Conservation (phyloP, 441 rosid genomes). For the Sinapis alba region DNA sequence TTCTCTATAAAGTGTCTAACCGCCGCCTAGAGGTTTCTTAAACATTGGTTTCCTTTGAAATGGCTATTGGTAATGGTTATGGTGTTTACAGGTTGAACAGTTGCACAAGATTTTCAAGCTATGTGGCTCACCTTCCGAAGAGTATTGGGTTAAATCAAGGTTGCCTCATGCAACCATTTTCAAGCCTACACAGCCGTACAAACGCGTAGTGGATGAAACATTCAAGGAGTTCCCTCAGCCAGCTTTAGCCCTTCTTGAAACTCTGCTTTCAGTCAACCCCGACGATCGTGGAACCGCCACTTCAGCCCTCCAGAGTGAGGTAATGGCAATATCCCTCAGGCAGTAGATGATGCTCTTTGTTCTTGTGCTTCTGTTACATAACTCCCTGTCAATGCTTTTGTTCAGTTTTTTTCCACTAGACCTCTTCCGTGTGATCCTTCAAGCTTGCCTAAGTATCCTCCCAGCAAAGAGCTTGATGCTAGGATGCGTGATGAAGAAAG, state of each 20-base stretch:
- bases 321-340: constrained; percentile 28
- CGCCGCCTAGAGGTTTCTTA: neutral
- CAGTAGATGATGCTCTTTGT: constrained; percentile 13
- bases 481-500: constrained; percentile 90
- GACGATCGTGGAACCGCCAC: constrained; percentile 87
- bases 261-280: constrained; percentile 83
- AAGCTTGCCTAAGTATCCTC: constrained; percentile 92
- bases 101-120: constrained; percentile 95
- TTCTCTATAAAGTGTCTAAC: neutral
- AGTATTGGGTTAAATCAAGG: constrained; percentile 89
- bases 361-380: neutral
- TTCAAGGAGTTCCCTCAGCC: constrained; percentile 91
- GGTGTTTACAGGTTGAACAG: constrained; percentile 79
- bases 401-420: constrained; percentile 70
- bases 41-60: neutral
- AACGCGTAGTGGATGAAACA: constrained; percentile 84
- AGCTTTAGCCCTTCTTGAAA: constrained; percentile 86
- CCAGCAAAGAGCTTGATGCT: constrained; percentile 96
- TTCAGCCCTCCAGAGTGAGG: constrained; percentile 84
- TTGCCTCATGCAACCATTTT: constrained; percentile 95
- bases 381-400: constrained; percentile 5
- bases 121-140: constrained; percentile 96
- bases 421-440: constrained; percentile 94
- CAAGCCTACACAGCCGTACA: constrained; percentile 94
- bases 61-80: constrained; percentile 7